Evolutionary conservation across 768 basidiomycete species (phyloP).

Genomic region (Agaricus subrufescens): DNA sequence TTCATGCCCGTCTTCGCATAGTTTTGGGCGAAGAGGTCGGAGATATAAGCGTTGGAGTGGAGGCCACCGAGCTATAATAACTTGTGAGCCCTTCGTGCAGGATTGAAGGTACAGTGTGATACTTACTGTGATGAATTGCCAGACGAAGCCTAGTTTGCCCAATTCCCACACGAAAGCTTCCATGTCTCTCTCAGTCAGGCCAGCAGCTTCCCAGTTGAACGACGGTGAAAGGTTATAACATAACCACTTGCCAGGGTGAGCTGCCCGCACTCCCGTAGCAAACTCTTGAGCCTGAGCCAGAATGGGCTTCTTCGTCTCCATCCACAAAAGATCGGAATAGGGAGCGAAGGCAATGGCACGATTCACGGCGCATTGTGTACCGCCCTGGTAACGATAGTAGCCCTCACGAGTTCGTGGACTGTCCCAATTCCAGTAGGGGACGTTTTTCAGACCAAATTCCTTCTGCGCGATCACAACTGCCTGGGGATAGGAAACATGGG

Average conservation of each 20-base stretch:
- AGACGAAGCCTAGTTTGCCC: slow-evolving; percentile 93
- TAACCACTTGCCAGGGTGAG: slow-evolving; percentile 87
- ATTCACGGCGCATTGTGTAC: slow-evolving; percentile 90
- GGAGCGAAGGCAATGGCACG: slow-evolving; percentile 92
- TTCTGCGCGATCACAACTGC: slow-evolving; percentile 74
- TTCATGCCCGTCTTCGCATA: slow-evolving; percentile 98
- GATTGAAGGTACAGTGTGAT: neutral
- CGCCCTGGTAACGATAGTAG: slow-evolving; percentile 96
- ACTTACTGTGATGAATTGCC: slow-evolving; percentile 97
- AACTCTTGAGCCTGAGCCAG: slow-evolving; percentile 90
- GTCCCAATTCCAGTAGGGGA: slow-evolving; percentile 95
- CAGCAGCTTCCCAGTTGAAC: slow-evolving; percentile 94
- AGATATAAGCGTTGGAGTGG: slow-evolving; percentile 97
- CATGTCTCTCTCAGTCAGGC: slow-evolving; percentile 82
- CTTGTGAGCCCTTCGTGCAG: neutral
- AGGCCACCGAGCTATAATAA: slow-evolving; percentile 79
- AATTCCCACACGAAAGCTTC: slow-evolving; percentile 87
- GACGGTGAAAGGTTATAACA: slow-evolving; percentile 95
- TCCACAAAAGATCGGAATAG: slow-evolving; percentile 89
- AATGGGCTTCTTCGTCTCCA: slow-evolving; percentile 97
- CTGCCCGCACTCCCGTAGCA: slow-evolving; percentile 79
- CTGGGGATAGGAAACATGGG: slow-evolving; percentile 62
- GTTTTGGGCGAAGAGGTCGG: slow-evolving; percentile 83
- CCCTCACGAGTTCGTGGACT: slow-evolving; percentile 92
- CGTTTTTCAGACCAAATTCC: slow-evolving; percentile 66